Base-by-base conservation (phyloP, 371 early-diverging fungal species). In the Mortierella sp. region DNA sequence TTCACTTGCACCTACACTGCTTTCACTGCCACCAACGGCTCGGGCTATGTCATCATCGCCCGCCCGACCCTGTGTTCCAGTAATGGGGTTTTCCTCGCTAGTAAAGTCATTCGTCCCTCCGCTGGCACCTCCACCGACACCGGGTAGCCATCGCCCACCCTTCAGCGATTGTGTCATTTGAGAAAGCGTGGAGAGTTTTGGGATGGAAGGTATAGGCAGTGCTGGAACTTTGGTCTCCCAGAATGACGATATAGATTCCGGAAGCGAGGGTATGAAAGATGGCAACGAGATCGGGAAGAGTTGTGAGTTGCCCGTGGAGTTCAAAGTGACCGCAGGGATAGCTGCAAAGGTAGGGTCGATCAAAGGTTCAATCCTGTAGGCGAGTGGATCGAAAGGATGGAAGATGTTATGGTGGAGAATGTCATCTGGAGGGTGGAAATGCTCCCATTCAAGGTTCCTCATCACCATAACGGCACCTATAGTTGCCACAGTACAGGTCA, bases 351-450 rank as follows among this genome's bases (percentile, higher is more conserved):
- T 60, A 3, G 81, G 46, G 62, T 90, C 83, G 27, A 86, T 67
- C 58, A 90, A 71, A 0, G 92, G 90, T 54, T 91, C 92, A 29
- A 87, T 55, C 22, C 92, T 82, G 60, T 91, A 91, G 2, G 87
- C 88, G 29, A 90, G 66, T 0, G 90, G 90, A 58, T 90, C 92
- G 60, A 86, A 89, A 1, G 90, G 84, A 58, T 90, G 86, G 65
- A 90, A 91, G 21, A 91, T 65, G 77, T 90, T 90, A 68, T 81
- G 83, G 60, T 84, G 82, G 24, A 73, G 56, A 4, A 85, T 86
- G 28, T 80, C 81, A 16, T 67, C 62, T 16, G 88, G 88, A 3
- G 87, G 85, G 28, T 78, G 79, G 68, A 86, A 88, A 10, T 76
- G 65, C 19, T 79, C 57, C 62, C 82, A 82, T 21, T 80, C 72